Evolutionary conservation across 2,329 filamentous ascomycete species (phyloP).

Genomic region (Sodiomyces alkalinus): DNA sequence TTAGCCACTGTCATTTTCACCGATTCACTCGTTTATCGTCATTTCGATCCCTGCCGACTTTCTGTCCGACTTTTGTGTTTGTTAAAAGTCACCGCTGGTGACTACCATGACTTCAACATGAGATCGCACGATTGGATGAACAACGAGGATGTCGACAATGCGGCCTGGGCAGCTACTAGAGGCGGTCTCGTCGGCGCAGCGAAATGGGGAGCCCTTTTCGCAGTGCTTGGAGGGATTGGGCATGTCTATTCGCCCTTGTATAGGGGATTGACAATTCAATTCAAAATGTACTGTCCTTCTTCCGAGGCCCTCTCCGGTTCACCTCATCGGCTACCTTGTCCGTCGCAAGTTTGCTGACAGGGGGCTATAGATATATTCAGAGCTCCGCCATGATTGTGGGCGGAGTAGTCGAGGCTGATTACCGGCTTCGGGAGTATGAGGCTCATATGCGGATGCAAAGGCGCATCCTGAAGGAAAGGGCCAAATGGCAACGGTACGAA

Average conservation of each 20-base stretch:
- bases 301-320: not conserved
- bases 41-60: no score
- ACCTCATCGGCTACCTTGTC: no score
- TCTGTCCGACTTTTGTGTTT: no score
- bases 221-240: slow-evolving; percentile 44
- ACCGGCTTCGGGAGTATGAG: slow-evolving; percentile 52
- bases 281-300: slow-evolving; percentile 46
- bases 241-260: slow-evolving; percentile 57
- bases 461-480: slow-evolving; percentile 46
- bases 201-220: slow-evolving; percentile 58
- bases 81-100: not conserved
- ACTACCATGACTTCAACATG: slow-evolving; percentile 17
- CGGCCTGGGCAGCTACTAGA: slow-evolving; percentile 54
- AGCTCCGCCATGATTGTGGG: slow-evolving; percentile 79
- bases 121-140: slow-evolving; percentile 40
- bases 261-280: slow-evolving; percentile 55
- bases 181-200: slow-evolving; percentile 52
- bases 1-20: no score
- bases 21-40: no score
- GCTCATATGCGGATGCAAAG: slow-evolving; percentile 48
- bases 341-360: slow-evolving; percentile 1
- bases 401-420: slow-evolving; percentile 61
- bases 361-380: slow-evolving; percentile 55
- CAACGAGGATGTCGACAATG: slow-evolving; percentile 51
- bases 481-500: slow-evolving; percentile 54